phyloP scores from a whole-genome alignment of 108 stramenopile species.

The Nitzschia sp. region DNA sequence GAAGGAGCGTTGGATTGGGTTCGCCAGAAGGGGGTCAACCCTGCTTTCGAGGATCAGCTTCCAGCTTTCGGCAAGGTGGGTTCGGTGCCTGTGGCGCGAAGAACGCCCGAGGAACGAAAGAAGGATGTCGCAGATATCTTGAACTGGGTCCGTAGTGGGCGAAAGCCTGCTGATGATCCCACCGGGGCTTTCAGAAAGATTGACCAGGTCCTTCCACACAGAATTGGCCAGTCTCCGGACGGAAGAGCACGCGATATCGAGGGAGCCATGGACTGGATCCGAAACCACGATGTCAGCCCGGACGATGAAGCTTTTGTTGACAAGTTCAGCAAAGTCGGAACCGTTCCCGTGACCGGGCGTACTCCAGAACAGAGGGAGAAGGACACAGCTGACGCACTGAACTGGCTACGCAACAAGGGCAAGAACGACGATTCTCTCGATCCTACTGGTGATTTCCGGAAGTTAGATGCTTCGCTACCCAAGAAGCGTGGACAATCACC shows the following conservation, averaged over 20 bases:
- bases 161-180: slow-evolving; percentile 13
- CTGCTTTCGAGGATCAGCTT: slow-evolving; percentile 2
- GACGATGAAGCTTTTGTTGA: not conserved
- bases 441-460: slow-evolving; percentile 25
- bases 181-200: slow-evolving; percentile 18
- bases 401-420: slow-evolving; percentile 34
- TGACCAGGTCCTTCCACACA: slow-evolving; percentile 7
- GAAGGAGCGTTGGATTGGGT: slow-evolving; percentile 41
- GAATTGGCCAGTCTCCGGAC: slow-evolving; percentile 10
- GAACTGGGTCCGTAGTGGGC: slow-evolving; percentile 21
- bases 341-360: not conserved
- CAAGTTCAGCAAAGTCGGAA: slow-evolving; percentile 3
- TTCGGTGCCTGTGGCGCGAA: slow-evolving; percentile 1
- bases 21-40: slow-evolving; percentile 18
- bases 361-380: slow-evolving; percentile 35
- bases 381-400: slow-evolving; percentile 26
- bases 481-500: slow-evolving; percentile 16
- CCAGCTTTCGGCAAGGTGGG: slow-evolving; percentile 13
- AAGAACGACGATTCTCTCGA: slow-evolving; percentile 5
- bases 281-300: slow-evolving; percentile 8
- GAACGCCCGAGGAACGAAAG: slow-evolving; percentile 10
- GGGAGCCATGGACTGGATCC: slow-evolving; percentile 27
- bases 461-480: slow-evolving; percentile 24
- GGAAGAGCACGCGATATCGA: slow-evolving; percentile 22
- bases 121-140: slow-evolving; percentile 9